Percentiles rank a stretch among this genome's conserved stretches.
These are phyloP conservation scores for Sarocladiaceae sp. DNA, from an alignment of 2,329 filamentous ascomycete species.

Conservation along the genomic window DNA sequence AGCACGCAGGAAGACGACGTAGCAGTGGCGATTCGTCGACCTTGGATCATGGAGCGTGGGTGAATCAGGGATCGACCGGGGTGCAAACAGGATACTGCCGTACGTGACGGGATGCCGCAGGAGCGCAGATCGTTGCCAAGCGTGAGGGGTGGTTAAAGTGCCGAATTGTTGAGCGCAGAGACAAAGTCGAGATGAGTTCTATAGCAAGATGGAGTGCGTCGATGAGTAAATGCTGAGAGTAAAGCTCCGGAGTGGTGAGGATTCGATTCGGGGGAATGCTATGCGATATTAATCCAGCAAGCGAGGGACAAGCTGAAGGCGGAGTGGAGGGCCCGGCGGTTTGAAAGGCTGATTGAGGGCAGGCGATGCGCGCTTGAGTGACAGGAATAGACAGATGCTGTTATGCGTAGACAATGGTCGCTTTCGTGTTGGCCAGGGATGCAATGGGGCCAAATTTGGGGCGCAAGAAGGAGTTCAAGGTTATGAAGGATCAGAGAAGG, in stretches of 20 bases:
- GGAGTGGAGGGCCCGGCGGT: neutral
- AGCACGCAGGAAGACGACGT: neutral
- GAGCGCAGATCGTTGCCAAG: conserved; percentile 7
- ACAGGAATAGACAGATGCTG: neutral
- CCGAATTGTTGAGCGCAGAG: neutral
- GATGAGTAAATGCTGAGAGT: neutral
- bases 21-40: neutral
- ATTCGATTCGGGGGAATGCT: neutral
- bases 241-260: neutral
- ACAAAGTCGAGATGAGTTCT: no score
- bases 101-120: neutral
- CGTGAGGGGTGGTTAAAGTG: neutral
- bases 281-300: neutral
- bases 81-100: conserved; percentile 1
- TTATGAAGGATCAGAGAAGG: neutral
- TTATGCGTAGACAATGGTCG: neutral
- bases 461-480: no score
- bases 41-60: conserved; percentile 2
- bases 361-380: neutral
- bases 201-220: no score
- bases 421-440: neutral
- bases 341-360: neutral
- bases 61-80: neutral
- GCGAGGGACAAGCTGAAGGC: neutral
- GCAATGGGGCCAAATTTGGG: no score